Base-by-base conservation (phyloP, 495 filamentous ascomycete species). In the Aspergillus baeticus region DNA sequence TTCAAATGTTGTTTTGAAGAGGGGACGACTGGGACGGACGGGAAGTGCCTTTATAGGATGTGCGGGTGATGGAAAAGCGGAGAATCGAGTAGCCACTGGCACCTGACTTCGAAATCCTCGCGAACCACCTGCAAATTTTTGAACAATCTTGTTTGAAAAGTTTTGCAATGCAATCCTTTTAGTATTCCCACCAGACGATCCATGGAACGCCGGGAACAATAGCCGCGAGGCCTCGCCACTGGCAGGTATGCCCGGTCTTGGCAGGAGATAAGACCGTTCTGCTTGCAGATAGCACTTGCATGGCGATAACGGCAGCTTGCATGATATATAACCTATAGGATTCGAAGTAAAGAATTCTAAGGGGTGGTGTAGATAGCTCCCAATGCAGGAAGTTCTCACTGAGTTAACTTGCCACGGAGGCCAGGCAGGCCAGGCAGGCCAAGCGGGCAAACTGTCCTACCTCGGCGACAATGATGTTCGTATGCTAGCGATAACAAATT, bases 191-290 rank as follows among this genome's bases (percentile, higher is more conserved):
- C 45, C 31, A 22, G 26, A 31, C 26, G 26, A 50, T 38, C 34
- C 18, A 50, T 50, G 47, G 47, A 50, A 50, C 34, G 33, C 36
- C 33, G 46, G 46, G 17, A 49, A 6, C 26, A 5, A 33, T 21
- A 38, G 2, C 21, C 34, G 13, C 14, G 14, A 37, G 33, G n/a
- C 18, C 47, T 50, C 18, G 47, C 47, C 47, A 50, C 47, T 26
- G 34, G 34, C 47, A 38, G 47, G 47, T 17, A 50, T 50, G 47
- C 47, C 34, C 47, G 15, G 18, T 50, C 47, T 50, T 50, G 47
- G 47, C 47, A 34, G 20, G 11, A n/a, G 33, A 38, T 38, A 50
- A 50, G 47, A 18, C 42, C 36, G 34, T 29, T 26, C 36, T 35
- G 47, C 34, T 38, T 38, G 34, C 34, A 10, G 34, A 35, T 10